Conservation (phyloP, 352 stramenopile genomes). For the Stramenopiles sp. region DNA sequence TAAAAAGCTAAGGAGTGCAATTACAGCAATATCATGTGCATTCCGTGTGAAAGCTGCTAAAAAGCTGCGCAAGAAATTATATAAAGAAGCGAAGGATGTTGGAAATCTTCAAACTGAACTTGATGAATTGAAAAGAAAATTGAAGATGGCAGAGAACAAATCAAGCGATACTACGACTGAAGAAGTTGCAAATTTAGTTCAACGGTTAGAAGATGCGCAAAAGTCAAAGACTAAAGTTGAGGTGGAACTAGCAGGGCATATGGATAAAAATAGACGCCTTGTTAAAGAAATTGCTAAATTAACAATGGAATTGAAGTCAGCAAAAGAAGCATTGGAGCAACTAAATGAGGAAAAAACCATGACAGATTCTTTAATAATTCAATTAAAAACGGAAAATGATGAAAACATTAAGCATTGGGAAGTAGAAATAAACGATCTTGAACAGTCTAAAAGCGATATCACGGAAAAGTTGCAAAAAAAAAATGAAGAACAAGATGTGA, state of each 20-base stretch:
- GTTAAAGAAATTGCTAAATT: background rate
- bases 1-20: background rate
- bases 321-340: background rate
- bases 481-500: no score
- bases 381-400: background rate
- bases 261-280: background rate
- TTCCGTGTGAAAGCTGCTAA: background rate
- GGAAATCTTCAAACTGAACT: background rate
- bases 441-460: no score
- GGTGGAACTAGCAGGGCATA: background rate
- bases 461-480: no score
- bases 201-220: background rate
- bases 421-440: background rate
- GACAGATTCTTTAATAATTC: background rate
- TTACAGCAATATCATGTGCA: background rate
- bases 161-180: background rate
- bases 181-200: background rate
- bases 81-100: conserved; percentile 1
- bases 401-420: background rate
- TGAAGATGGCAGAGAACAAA: background rate
- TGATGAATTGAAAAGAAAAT: conserved; percentile 4
- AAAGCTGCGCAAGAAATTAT: background rate
- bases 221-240: conserved; percentile 3
- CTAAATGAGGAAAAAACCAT: background rate
- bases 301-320: background rate